These are phyloP conservation scores for Saccharum hybrid DNA, from an alignment of 202 grass and related monocot genomes.

Conservation along the genomic window DNA sequence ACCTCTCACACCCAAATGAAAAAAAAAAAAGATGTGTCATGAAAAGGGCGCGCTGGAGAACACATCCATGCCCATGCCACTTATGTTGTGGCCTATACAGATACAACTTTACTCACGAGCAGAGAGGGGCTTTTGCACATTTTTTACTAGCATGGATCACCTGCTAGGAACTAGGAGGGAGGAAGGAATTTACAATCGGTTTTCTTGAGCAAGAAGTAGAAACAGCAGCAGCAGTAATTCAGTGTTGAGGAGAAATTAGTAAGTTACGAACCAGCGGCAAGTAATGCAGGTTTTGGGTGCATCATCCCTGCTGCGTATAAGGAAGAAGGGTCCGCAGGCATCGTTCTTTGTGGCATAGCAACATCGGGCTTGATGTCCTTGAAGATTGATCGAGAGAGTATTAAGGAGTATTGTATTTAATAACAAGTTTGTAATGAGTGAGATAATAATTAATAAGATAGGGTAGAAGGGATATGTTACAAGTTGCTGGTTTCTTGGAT, in stretches of 20 bases:
- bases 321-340: conserved; percentile 73
- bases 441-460: conserved; percentile 24
- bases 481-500: conserved; percentile 67
- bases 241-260: neutral
- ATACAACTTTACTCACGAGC: neutral
- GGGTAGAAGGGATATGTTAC: conserved; percentile 56
- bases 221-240: conserved; percentile 1
- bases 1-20: neutral
- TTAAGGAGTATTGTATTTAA: conserved; percentile 17
- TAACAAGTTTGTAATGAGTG: neutral
- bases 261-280: conserved; percentile 65
- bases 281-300: conserved; percentile 76
- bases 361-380: conserved; percentile 83
- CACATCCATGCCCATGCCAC: neutral
- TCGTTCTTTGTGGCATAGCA: conserved; percentile 61
- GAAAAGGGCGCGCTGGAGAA: neutral
- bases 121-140: neutral
- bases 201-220: conserved; percentile 26
- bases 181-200: neutral
- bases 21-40: conserved; percentile 1
- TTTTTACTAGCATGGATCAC: neutral
- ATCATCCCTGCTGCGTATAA: conserved; percentile 67
- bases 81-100: neutral
- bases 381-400: conserved; percentile 39
- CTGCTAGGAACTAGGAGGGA: neutral